Evolutionary conservation across 2,329 filamentous ascomycete genomes (phyloP).

Genomic region (Parasarocladium wereldwijsianum): DNA sequence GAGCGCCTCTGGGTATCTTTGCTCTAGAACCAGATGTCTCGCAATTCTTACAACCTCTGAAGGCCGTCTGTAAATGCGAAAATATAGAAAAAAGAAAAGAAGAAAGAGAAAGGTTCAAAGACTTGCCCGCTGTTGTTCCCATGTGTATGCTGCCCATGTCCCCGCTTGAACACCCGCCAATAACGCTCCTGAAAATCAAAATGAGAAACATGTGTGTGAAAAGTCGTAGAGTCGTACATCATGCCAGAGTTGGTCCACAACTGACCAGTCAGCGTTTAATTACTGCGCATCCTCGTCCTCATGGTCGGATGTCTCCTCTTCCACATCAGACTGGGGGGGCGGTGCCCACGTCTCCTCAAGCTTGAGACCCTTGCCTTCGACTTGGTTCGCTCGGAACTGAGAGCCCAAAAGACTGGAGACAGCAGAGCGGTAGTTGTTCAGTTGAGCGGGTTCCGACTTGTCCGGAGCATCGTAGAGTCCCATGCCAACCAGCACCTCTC

Average conservation of each 20-base stretch:
- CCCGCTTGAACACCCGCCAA: too few relatives aligned
- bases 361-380: conserved; percentile 59
- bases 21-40: too few relatives aligned
- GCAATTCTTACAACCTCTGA: too few relatives aligned
- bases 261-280: conserved; percentile 19
- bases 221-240: neutral
- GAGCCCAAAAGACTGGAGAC: conserved; percentile 40
- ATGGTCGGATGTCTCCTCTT: conserved; percentile 32
- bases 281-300: conserved; percentile 22
- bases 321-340: conserved; percentile 46
- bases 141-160: neutral
- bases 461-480: conserved; percentile 66
- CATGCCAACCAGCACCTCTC: conserved; percentile 67
- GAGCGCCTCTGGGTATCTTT: too few relatives aligned
- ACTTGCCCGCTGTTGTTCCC: neutral
- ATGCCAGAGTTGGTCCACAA: neutral
- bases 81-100: too few relatives aligned
- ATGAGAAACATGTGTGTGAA: neutral
- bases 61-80: too few relatives aligned
- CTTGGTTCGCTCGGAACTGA: conserved; percentile 26
- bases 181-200: neutral
- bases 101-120: neutral
- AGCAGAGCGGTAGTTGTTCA: conserved; percentile 39
- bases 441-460: conserved; percentile 32
- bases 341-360: conserved; percentile 69